phyloP scores from a whole-genome alignment of 2,329 filamentous ascomycete species.

The Hymenotorrendiella dingleyae region DNA sequence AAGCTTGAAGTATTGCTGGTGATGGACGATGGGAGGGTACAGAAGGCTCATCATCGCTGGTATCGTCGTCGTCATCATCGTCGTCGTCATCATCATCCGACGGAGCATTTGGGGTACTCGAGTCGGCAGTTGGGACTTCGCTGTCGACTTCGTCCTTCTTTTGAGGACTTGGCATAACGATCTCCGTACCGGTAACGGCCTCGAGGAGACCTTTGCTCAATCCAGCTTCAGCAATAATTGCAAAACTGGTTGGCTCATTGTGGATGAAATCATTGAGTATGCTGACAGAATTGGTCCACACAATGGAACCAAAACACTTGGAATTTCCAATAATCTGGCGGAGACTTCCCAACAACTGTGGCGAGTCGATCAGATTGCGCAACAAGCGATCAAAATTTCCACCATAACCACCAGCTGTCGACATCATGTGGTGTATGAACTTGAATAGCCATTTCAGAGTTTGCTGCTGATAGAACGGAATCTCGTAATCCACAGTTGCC shows the following conservation, averaged over 20 bases:
- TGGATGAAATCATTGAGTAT: constrained; percentile 96
- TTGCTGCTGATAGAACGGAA: constrained; percentile 89
- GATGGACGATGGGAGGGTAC: constrained; percentile 47
- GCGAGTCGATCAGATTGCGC: constrained; percentile 90
- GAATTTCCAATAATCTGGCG: constrained; percentile 77
- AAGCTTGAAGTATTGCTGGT: constrained; percentile 41
- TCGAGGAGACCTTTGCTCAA: constrained; percentile 82
- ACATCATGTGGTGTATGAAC: constrained; percentile 94
- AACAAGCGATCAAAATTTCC: constrained; percentile 85
- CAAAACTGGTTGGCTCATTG: constrained; percentile 96
- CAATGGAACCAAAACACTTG: constrained; percentile 76
- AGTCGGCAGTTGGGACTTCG: constrained; percentile 26
- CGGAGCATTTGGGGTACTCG: constrained; percentile 17
- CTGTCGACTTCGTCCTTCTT: constrained; percentile 17
- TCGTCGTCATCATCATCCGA: constrained; percentile 27
- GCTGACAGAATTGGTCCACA: constrained; percentile 91
- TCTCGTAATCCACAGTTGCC: constrained; percentile 82
- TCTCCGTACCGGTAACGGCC: constrained; percentile 58
- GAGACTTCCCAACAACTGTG: constrained; percentile 72
- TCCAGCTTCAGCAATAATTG: constrained; percentile 89
- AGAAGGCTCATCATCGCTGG: constrained; percentile 37
- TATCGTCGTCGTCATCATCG: constrained; percentile 35
- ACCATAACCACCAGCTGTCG: constrained; percentile 59
- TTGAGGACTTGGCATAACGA: constrained; percentile 28
- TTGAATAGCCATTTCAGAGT: constrained; percentile 91